Conservation (phyloP, 2,329 filamentous ascomycete species). For the Ophiostoma piceae region DNA sequence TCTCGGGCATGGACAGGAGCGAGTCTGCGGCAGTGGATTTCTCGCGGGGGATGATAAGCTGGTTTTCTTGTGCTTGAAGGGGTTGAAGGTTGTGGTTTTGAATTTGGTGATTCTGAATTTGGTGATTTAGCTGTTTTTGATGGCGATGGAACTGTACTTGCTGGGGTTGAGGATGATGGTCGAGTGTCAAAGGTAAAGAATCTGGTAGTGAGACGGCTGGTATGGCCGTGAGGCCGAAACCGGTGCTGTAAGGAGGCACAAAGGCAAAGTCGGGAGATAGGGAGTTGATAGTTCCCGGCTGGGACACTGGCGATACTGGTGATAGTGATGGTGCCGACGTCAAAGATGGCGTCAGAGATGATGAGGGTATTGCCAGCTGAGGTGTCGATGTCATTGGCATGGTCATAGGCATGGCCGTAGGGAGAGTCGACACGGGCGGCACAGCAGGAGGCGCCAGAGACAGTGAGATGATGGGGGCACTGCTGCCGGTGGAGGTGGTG, state of each 20-base stretch:
- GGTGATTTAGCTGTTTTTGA: too few species aligned
- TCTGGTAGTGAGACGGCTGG: background rate
- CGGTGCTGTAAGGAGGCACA: too few species aligned
- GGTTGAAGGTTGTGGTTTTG: background rate
- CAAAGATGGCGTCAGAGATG: background rate
- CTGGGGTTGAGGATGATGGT: background rate
- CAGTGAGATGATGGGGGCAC: background rate
- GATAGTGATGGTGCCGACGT: background rate
- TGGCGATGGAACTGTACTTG: background rate
- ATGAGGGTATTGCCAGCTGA: background rate
- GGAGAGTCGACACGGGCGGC: background rate
- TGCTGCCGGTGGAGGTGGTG: background rate
- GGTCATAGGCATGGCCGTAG: background rate
- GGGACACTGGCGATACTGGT: background rate
- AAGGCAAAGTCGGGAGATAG: slow-evolving; percentile 1
- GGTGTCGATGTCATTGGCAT: background rate
- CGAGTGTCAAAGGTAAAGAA: background rate
- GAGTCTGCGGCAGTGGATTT: slow-evolving; percentile 35
- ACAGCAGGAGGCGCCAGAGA: background rate
- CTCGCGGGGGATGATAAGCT: slow-evolving; percentile 37
- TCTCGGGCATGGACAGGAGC: slow-evolving; percentile 34
- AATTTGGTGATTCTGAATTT: too few species aligned
- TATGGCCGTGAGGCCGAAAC: background rate
- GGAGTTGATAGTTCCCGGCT: background rate
- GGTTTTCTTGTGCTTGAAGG: slow-evolving; percentile 22